phyloP scores from a whole-genome alignment of 768 basidiomycete genomes.

The Neoboletus brunneissimus region DNA sequence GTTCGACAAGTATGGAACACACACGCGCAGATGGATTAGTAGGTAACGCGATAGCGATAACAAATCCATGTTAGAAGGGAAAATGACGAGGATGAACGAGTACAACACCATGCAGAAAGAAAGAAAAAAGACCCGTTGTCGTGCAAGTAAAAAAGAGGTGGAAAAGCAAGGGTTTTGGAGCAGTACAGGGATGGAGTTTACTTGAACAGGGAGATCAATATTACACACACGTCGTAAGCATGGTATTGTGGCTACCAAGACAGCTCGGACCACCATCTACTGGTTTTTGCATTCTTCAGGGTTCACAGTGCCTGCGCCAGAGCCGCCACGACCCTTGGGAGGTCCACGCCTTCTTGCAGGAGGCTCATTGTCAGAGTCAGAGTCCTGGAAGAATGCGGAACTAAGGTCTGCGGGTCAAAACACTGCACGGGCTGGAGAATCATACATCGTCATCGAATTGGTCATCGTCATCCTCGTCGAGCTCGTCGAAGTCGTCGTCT shows the following conservation, averaged over 20 bases:
- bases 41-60: slow-evolving; percentile 9
- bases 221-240: slow-evolving; percentile 12
- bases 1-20: slow-evolving; percentile 13
- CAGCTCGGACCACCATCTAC: slow-evolving; percentile 38
- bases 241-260: slow-evolving; percentile 20
- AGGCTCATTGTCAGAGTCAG: slow-evolving; percentile 64
- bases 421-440: slow-evolving; percentile 16
- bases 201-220: slow-evolving; percentile 12
- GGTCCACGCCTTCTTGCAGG: slow-evolving; percentile 57
- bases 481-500: slow-evolving; percentile 59
- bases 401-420: slow-evolving; percentile 19
- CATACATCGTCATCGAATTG: slow-evolving; percentile 60
- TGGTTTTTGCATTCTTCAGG: slow-evolving; percentile 93
- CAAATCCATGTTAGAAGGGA: slow-evolving; percentile 7
- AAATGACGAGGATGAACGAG: not conserved
- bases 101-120: not conserved
- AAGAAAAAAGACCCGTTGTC: not conserved
- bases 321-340: slow-evolving; percentile 53
- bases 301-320: slow-evolving; percentile 40
- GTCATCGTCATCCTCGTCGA: slow-evolving; percentile 50
- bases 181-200: slow-evolving; percentile 16
- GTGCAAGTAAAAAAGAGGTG: slow-evolving; percentile 1
- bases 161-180: not conserved
- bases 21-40: slow-evolving; percentile 11
- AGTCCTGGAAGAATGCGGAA: slow-evolving; percentile 44